These are phyloP conservation scores for Caloboletus firmus DNA, from an alignment of 1,284 basidiomycete genomes.

Conservation along the genomic window DNA sequence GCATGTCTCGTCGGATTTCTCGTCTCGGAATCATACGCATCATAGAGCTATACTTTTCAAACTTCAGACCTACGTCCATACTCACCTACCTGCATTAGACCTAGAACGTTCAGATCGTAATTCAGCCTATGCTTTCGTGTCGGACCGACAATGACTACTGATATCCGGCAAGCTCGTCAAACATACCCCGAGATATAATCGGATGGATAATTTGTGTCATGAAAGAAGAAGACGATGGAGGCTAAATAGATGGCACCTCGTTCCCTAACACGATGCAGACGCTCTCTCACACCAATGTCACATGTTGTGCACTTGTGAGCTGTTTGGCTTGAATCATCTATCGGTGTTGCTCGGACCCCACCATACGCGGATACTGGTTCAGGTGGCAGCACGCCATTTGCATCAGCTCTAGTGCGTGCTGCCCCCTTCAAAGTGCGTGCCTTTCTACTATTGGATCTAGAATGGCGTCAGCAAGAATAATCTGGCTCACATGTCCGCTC, in stretches of 20 bases:
- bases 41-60: constrained; percentile 20
- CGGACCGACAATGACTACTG: not conserved
- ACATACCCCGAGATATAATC: not conserved
- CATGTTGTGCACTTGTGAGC: constrained; percentile 1
- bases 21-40: constrained; percentile 57
- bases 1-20: constrained; percentile 89
- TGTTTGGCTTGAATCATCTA: not conserved
- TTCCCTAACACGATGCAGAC: not conserved
- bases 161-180: not conserved
- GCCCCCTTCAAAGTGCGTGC: not conserved
- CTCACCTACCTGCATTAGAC: constrained; percentile 1
- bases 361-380: not conserved
- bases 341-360: not conserved
- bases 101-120: not conserved
- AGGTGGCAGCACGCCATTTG: constrained; percentile 1
- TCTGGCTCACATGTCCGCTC: constrained; percentile 18
- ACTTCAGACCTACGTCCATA: not conserved
- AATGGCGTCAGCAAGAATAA: constrained; percentile 11
- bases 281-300: constrained; percentile 19
- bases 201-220: not conserved
- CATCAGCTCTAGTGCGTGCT: not conserved
- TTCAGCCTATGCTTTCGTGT: not conserved
- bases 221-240: not conserved
- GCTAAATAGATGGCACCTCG: not conserved
- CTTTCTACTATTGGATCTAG: not conserved